Conservation (phyloP, 2,329 filamentous ascomycete genomes). For the Harringtonia lauricola region DNA sequence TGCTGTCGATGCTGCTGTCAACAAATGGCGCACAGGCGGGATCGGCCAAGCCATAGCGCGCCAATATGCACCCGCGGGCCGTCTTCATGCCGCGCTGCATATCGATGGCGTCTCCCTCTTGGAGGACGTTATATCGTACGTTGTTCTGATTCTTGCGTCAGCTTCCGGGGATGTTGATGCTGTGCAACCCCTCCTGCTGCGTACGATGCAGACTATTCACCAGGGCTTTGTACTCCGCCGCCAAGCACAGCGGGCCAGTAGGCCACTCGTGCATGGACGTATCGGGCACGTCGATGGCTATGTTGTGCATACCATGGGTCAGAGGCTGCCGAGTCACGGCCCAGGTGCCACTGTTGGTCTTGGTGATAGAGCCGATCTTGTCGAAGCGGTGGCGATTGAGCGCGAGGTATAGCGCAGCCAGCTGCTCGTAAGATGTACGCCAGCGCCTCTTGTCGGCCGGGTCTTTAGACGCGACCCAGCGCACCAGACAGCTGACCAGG, state of each 20-base stretch:
- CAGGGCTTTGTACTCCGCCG: slow-evolving; percentile 12
- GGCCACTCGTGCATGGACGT: slow-evolving; percentile 19
- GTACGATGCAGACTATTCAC: slow-evolving; percentile 17
- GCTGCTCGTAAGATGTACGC: not conserved
- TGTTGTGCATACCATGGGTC: slow-evolving; percentile 30
- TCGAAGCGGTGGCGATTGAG: slow-evolving; percentile 1
- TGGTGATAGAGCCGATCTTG: not conserved
- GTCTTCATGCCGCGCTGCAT: slow-evolving; percentile 17
- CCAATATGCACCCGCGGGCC: slow-evolving; percentile 19
- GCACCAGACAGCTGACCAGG: not conserved
- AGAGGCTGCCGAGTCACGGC: slow-evolving; percentile 16
- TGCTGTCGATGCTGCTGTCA: slow-evolving; percentile 13
- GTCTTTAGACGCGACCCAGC: not conserved
- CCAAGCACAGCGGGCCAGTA: slow-evolving; percentile 17
- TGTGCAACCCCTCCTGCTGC: slow-evolving; percentile 9
- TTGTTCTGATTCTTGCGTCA: too few species aligned
- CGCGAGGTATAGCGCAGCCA: not conserved
- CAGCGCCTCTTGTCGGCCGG: not conserved
- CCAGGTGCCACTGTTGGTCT: not conserved
- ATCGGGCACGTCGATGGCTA: slow-evolving; percentile 18
- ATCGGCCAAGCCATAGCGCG: too few species aligned
- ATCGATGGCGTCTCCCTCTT: slow-evolving; percentile 12
- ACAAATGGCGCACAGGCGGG: slow-evolving; percentile 19
- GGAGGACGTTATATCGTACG: not conserved
- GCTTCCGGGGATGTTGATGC: slow-evolving; percentile 2